Evolutionary conservation across 768 basidiomycete genomes (phyloP), one percentile per base, ranked within the genome.

Genomic region (Phlegmacium glaucopus): DNA sequence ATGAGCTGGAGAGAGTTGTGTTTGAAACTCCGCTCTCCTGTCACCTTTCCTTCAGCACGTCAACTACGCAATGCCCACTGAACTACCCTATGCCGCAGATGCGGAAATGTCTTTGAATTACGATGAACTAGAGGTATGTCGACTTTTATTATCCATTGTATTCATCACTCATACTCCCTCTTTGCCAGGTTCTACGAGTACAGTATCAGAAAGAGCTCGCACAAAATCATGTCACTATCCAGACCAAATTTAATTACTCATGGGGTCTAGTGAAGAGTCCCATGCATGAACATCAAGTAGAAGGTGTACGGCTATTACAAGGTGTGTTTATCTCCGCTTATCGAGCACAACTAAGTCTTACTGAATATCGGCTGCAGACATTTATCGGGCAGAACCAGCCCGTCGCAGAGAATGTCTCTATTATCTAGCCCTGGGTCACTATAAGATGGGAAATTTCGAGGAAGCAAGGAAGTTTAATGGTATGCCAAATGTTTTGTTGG

Each of bases 241-340:
- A 99, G 70, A 95, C 94, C 34, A 94, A 92, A 65, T 99, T 99
- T 75, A 98, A 98, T 72, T 94, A 87, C 67, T 82, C 91, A 34
- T 96, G 95, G 95, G 95, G 95, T 2, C 75, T 95, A 27, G 90
- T 98, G 44, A 98, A 98, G 74, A 91, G 90, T 58, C 89, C 88
- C 10, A 66, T 80, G 56, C 78, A 80, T 35, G 85, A 90, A 26
- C 79, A 96, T 58, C 94, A 98, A 61, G 89, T 87, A 0, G 90
- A 96, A 61, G 96, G 96, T 16, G 92, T 98, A 40, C 81, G 82
- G 53, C 62, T 98, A 38, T 72, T 99, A 46, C 93, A 95, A 81
- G 94, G 95, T 85, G 58, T 50, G 69, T 58, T 41, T 49, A 6
- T 25, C 27, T 30, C 27, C 39, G 18, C 37, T 34, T 32, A 13